phyloP scores from a whole-genome alignment of 768 basidiomycete species.

The Tylopilus felleus region DNA sequence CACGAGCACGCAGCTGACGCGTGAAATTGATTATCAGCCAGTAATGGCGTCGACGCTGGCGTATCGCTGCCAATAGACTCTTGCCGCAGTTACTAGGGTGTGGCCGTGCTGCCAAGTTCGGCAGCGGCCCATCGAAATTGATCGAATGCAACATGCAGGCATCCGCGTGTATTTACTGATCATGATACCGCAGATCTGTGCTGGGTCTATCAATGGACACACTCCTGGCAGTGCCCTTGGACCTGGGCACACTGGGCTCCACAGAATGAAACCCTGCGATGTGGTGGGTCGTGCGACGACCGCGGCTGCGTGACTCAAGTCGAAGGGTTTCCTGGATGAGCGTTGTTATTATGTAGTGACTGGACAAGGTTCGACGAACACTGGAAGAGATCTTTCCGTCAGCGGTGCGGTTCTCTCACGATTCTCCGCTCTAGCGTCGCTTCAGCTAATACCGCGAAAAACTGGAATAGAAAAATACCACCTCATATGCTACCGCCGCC shows the following conservation, averaged over 20 bases:
- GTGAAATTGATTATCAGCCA: slow-evolving; percentile 4
- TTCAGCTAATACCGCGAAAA: background rate
- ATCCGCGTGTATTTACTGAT: slow-evolving; percentile 20
- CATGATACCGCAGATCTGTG: slow-evolving; percentile 6
- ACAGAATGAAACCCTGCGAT: background rate
- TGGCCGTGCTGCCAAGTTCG: background rate
- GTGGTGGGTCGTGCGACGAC: background rate
- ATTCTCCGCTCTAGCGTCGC: slow-evolving; percentile 8
- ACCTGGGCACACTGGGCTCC: slow-evolving; percentile 16
- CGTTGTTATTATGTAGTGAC: background rate
- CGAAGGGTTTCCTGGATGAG: background rate
- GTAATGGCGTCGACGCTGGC: slow-evolving; percentile 6
- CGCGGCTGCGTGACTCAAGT: background rate
- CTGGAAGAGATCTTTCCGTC: background rate
- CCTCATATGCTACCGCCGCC: background rate
- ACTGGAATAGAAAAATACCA: background rate
- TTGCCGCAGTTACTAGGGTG: slow-evolving; percentile 12
- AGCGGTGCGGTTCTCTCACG: background rate
- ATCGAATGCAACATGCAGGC: slow-evolving; percentile 14
- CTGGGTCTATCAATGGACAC: slow-evolving; percentile 1
- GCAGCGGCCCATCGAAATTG: background rate
- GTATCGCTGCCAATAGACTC: background rate
- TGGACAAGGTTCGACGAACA: no score
- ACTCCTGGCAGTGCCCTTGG: slow-evolving; percentile 17
- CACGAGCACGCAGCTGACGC: background rate